phyloP scores from a whole-genome alignment of 2,329 filamentous ascomycete species.

The Bipolaris sorokiniana region DNA sequence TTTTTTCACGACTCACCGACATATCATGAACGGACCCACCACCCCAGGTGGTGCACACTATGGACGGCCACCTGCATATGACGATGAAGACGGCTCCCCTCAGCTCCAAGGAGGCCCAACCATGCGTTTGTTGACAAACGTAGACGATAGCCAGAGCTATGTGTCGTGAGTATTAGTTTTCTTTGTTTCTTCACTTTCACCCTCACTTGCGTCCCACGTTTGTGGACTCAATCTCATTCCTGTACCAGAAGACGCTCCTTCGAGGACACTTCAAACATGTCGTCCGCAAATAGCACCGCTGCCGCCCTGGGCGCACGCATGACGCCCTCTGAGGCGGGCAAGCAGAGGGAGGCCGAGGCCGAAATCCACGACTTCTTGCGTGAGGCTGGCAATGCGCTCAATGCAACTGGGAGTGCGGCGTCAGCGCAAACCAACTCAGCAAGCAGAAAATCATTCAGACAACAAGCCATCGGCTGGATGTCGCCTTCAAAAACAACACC shows the following conservation, averaged over 20 bases:
- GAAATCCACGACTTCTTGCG: slow-evolving; percentile 54
- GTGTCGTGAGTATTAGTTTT: slow-evolving; percentile 51
- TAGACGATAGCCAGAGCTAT: slow-evolving; percentile 51
- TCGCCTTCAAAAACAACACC: slow-evolving; percentile 27
- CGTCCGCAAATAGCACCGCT: slow-evolving; percentile 40
- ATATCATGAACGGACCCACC: slow-evolving; percentile 42
- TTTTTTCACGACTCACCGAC: slow-evolving; percentile 12
- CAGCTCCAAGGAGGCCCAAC: slow-evolving; percentile 51
- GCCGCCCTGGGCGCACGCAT: slow-evolving; percentile 40
- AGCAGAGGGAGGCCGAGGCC: slow-evolving; percentile 43
- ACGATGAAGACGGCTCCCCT: slow-evolving; percentile 49
- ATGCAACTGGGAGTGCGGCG: slow-evolving; percentile 17
- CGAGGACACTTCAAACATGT: slow-evolving; percentile 44
- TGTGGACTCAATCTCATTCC: slow-evolving; percentile 31
- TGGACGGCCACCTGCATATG: slow-evolving; percentile 54
- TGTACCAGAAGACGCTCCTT: slow-evolving; percentile 35
- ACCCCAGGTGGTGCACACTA: slow-evolving; percentile 47
- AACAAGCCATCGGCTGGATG: slow-evolving; percentile 31
- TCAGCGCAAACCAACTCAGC: slow-evolving; percentile 28
- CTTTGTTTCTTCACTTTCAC: slow-evolving; percentile 26
- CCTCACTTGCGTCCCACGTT: slow-evolving; percentile 19
- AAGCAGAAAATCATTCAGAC: slow-evolving; percentile 32
- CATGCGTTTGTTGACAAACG: slow-evolving; percentile 59
- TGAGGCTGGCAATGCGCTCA: slow-evolving; percentile 48
- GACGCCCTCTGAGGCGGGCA: slow-evolving; percentile 35